Evolutionary conservation across 2,329 filamentous ascomycete species (phyloP), one percentile per base, ranked within the genome.

Genomic region (Didymella segeticola): DNA sequence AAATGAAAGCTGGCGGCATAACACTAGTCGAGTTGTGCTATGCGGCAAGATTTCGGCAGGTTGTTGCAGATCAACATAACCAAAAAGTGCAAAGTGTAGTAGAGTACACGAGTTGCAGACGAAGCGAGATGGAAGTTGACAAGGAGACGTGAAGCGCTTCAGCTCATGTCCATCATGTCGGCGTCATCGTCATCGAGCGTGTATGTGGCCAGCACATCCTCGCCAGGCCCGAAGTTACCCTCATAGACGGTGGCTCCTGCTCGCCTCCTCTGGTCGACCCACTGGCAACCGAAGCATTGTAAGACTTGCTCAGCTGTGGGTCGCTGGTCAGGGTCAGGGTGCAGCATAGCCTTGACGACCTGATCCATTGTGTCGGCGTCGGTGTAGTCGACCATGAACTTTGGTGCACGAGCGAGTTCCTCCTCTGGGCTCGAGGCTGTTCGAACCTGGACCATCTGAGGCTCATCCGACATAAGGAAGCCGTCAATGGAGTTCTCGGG

Each of bases 231-330:
- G 89, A 93, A 99, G 72, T 91, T 95, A 58, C 95, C 95, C 77
- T 99, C 95, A 66, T 90, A 99, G 47, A 99, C 87, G 0, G 92
- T 97, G n/a, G 95, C 95, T 37, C 92, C 90, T 10, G 92, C 90
- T 49, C 89, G 87, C 49, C 92, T 87, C 58, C 92, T 87, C 43
- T 81, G 78, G 48, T 87, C 84, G 26, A 96, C 89, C 90, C 95
- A 99, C 57, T 83, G 83, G 46, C 96, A 83, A 20, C 91, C 91
- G 42, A 87, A 86, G 1, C 87, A 83, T 38, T 83, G 78, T 39
- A 96, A 83, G 10, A 99, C 78, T 59, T 96, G 84, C 46, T 89
- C 82, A 20, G 91, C 84, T 1, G 83, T 84, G 4, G 93, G 95
- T 47, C 95, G 89, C 43, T 87, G 79, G 11, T 79, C 75, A 0